phyloP scores from a whole-genome alignment of 2,329 filamentous ascomycete species.

The Xylaria sp. region DNA sequence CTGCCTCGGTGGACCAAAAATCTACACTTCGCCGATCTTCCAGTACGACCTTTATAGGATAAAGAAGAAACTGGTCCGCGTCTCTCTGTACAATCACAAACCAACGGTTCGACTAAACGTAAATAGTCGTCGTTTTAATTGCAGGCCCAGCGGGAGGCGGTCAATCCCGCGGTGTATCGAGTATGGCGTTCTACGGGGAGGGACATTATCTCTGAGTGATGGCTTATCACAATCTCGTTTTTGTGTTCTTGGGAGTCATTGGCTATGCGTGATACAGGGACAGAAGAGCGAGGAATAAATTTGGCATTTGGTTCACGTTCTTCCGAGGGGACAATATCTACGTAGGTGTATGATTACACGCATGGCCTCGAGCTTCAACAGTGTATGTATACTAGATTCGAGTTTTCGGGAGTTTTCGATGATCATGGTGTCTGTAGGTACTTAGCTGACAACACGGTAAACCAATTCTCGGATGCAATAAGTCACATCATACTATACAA shows the following conservation, averaged over 20 bases:
- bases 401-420: constrained; percentile 5
- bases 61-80: neutral
- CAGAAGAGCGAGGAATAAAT: constrained; percentile 10
- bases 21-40: constrained; percentile 62
- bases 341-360: constrained; percentile 10
- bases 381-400: constrained; percentile 35
- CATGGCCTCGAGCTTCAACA: neutral
- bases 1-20: constrained; percentile 81
- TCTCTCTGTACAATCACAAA: neutral
- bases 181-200: constrained; percentile 28
- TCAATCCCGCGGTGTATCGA: constrained; percentile 27
- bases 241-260: constrained; percentile 22
- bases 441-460: neutral
- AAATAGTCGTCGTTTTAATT: neutral
- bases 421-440: neutral
- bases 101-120: neutral
- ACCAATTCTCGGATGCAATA: neutral
- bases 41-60: constrained; percentile 35
- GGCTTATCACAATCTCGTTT: constrained; percentile 1
- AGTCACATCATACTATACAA: constrained; percentile 2
- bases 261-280: constrained; percentile 26
- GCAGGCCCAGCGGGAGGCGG: constrained; percentile 8
- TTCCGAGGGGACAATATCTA: neutral
- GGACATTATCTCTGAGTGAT: neutral
- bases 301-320: neutral